A percentile compares a stretch with the other conserved stretches of the same genome.
phyloP scores from a whole-genome alignment of 257 asterid species.

The Osmanthus fragrans region DNA sequence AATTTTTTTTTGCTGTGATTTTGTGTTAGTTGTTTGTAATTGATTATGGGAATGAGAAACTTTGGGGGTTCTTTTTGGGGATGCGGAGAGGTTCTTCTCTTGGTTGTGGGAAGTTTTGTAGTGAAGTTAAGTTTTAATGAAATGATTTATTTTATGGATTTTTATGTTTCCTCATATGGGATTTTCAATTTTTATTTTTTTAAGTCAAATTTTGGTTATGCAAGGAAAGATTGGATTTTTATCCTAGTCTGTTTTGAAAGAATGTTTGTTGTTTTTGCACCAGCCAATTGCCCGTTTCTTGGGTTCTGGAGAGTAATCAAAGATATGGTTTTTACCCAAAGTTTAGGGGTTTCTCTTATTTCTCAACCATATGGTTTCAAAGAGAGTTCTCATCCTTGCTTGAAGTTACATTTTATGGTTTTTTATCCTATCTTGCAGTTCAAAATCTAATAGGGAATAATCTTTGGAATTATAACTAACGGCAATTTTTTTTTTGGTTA shows the following conservation, averaged over 20 bases:
- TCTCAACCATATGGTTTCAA: not conserved
- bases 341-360: not conserved
- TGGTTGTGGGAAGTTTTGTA: conserved; percentile 17
- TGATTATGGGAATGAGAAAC: conserved; percentile 2
- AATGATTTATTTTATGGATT: not conserved
- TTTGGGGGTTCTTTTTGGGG: not conserved
- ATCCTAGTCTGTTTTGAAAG: not conserved
- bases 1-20: not conserved
- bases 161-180: not conserved
- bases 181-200: not conserved
- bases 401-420: not conserved
- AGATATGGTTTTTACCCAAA: not conserved
- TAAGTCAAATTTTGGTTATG: not conserved
- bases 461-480: too few species aligned
- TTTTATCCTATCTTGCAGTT: too few species aligned
- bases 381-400: not conserved
- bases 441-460: too few species aligned
- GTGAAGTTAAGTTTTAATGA: conserved; percentile 9
- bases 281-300: not conserved
- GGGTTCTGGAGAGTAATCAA: not conserved
- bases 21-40: conserved; percentile 6
- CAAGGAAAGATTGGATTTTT: conserved; percentile 13
- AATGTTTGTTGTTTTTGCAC: not conserved
- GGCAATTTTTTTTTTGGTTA: not conserved
- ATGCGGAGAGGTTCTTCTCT: conserved; percentile 19